These are phyloP conservation scores for Daucus carota DNA, from an alignment of 129 eudicot species.

Conservation along the genomic window DH1_v3.0 NC_030389.2:30775001-30775500, in stretches of 20 bases:
- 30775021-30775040: not conserved
- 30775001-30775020: not conserved
- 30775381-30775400: too few relatives aligned
- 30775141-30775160: not conserved
- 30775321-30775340: too few relatives aligned
- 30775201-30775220: not conserved
- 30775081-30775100: not conserved
- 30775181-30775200: not conserved
- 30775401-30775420: not conserved
- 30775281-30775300: too few relatives aligned
- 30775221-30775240: not conserved
- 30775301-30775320: too few relatives aligned
- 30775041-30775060: too few relatives aligned
- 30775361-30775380: too few relatives aligned
- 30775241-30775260: not conserved
- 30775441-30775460: too few relatives aligned
- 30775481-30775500: not conserved
- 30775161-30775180: not conserved
- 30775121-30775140: not conserved
- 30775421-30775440: too few relatives aligned
- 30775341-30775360: too few relatives aligned
- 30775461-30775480: not conserved
- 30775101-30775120: not conserved
- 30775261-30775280: too few relatives aligned
- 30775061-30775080: not conserved